Conservation (phyloP, 2,329 filamentous ascomycete species). For the Aureobasidium sp. region DNA sequence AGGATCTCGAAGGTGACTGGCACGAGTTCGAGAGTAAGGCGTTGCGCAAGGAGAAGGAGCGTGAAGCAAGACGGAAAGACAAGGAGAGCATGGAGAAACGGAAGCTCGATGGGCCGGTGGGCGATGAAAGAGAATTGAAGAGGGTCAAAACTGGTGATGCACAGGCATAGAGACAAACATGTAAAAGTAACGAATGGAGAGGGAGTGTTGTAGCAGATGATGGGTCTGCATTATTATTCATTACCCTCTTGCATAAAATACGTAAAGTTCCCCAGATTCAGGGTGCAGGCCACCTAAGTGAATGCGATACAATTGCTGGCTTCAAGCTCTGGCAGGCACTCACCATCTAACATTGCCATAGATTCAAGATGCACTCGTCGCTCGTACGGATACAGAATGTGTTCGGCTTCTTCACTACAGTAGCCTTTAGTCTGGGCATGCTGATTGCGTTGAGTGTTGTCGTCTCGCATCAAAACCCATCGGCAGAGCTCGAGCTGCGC, state of each 20-base stretch:
- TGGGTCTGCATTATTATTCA: neutral
- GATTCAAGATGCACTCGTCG: conserved; percentile 68
- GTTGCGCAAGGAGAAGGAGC: conserved; percentile 78
- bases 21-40: conserved; percentile 98
- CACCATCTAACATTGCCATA: neutral
- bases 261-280: neutral
- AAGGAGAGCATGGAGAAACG: conserved; percentile 42
- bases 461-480: conserved; percentile 59
- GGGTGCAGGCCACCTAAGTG: neutral
- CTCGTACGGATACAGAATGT: conserved; percentile 80
- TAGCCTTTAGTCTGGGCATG: conserved; percentile 70
- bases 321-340: neutral
- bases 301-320: neutral
- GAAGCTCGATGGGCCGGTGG: conserved; percentile 21
- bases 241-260: neutral
- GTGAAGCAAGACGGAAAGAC: conserved; percentile 42
- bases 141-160: neutral
- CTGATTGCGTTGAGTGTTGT: conserved; percentile 77
- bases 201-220: neutral
- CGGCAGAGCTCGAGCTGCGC: conserved; percentile 54
- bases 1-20: conserved; percentile 84
- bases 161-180: neutral
- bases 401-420: conserved; percentile 98
- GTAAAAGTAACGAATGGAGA: neutral
- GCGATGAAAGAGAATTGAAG: conserved; percentile 7